Base-by-base conservation (phyloP, 495 filamentous ascomycete species). In the Tuber indicum region DNA sequence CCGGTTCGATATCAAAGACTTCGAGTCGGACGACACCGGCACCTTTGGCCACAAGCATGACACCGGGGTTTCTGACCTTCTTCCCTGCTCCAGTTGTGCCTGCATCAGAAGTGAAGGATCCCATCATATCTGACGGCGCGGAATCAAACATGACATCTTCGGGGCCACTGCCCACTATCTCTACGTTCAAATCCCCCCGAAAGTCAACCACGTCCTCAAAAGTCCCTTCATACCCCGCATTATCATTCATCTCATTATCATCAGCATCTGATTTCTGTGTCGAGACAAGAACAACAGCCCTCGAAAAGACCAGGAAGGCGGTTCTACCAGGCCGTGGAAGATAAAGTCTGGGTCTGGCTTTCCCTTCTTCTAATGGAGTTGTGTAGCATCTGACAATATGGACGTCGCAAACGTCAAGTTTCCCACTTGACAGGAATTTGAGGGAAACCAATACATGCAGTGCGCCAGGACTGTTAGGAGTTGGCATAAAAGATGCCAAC, bases 191-290 rank as follows among this genome's bases (percentile, higher is more conserved):
- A 66, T 92, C 91, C 73, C 90, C 86, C n/a, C 90, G 89, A 71
- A 98, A 89, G 78, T 93, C 90, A 42, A 98, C 87, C 3, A 91
- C 89, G 83, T 98, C 96, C 83, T 98, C 93, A 77, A 94, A 97
- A 12, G 88, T 66, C n/a, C 71, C 77, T 43, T 76, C 74, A 26
- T 45, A 44, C 62, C 75, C 70, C 42, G 42, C n/a, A 36, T 75
- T 69, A 43, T 77, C 75, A 23, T 78, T 82, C 77, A 82, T 82
- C 49, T 76, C 70, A 42, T 75, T 26, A 16, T 77, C 75, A 39
- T 80, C 75, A 47, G 62, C 74, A 47, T 79, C 72, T 9, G 62
- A 44, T 36, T 72, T 79, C 8, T 77, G 43, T 70, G 94, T 87
- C 6, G 94, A 97, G 0, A 92, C 86, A 32, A 98, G 84, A 17